Conservation (phyloP, 2,329 filamentous ascomycete species). For the Pyrenophora seminiperda region DNA sequence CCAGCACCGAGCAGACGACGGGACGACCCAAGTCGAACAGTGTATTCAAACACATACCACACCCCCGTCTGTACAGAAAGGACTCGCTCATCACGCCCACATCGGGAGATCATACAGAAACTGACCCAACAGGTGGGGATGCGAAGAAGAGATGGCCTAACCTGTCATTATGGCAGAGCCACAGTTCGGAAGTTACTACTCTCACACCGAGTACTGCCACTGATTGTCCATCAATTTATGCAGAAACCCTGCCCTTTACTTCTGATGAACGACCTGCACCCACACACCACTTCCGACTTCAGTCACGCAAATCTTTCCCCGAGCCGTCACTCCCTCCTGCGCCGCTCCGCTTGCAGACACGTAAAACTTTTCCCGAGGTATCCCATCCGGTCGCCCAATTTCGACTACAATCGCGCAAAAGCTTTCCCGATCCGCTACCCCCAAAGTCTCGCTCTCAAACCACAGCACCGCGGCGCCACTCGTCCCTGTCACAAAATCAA, state of each 20-base stretch:
- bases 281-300: not conserved
- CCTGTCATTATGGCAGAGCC: not conserved
- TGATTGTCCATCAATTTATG: not conserved
- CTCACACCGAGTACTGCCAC: not conserved
- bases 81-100: not conserved
- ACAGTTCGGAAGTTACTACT: not conserved
- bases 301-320: not conserved
- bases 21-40: not conserved
- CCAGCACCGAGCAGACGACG: not conserved
- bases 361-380: not conserved
- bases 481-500: constrained; percentile 1
- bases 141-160: not conserved
- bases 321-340: not conserved
- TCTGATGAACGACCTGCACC: constrained; percentile 1
- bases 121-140: too few species aligned
- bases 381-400: not conserved
- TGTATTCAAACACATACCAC: not conserved
- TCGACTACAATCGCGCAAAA: not conserved
- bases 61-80: not conserved
- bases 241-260: not conserved
- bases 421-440: not conserved
- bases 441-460: not conserved
- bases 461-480: not conserved
- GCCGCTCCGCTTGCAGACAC: not conserved
- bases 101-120: not conserved